Conservation (phyloP, 495 filamentous ascomycete species). For the Glonium stellatum region DNA sequence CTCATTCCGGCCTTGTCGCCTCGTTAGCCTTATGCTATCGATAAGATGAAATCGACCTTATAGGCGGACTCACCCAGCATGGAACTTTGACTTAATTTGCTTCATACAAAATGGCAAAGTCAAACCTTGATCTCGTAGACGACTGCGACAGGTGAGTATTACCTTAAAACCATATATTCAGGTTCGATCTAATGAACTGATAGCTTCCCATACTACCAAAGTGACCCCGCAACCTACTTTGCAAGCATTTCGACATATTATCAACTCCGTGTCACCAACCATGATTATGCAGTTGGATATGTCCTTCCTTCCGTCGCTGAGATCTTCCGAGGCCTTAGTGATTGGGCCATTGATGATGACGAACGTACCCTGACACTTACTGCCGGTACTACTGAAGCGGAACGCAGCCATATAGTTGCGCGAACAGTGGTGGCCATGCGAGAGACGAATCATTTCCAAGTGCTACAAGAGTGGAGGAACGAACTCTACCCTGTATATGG, state of each 20-base stretch:
- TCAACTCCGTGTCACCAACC: slow-evolving; percentile 31
- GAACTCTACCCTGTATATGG: slow-evolving; percentile 83
- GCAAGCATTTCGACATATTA: slow-evolving; percentile 35
- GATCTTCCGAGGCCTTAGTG: slow-evolving; percentile 30
- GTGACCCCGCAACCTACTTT: slow-evolving; percentile 30
- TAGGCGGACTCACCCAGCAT: neutral
- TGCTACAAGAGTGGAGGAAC: slow-evolving; percentile 78
- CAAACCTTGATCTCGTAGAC: slow-evolving; percentile 37
- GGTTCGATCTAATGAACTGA: neutral
- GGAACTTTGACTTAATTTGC: too few relatives aligned
- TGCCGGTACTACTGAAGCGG: slow-evolving; percentile 23
- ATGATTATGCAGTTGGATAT: slow-evolving; percentile 42
- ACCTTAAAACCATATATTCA: neutral
- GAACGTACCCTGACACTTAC: slow-evolving; percentile 33
- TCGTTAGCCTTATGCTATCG: too few relatives aligned
- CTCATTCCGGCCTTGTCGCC: too few relatives aligned
- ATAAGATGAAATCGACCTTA: too few relatives aligned
- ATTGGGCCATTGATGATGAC: slow-evolving; percentile 35
- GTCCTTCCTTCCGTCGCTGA: slow-evolving; percentile 43
- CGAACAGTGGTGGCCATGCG: slow-evolving; percentile 58
- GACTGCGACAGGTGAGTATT: slow-evolving; percentile 34
- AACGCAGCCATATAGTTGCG: slow-evolving; percentile 53
- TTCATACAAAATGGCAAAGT: slow-evolving; percentile 12
- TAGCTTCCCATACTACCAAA: slow-evolving; percentile 38
- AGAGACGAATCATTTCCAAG: slow-evolving; percentile 54